Conservation (phyloP, 2,329 filamentous ascomycete genomes). For the Aspergillus terreus region DNA sequence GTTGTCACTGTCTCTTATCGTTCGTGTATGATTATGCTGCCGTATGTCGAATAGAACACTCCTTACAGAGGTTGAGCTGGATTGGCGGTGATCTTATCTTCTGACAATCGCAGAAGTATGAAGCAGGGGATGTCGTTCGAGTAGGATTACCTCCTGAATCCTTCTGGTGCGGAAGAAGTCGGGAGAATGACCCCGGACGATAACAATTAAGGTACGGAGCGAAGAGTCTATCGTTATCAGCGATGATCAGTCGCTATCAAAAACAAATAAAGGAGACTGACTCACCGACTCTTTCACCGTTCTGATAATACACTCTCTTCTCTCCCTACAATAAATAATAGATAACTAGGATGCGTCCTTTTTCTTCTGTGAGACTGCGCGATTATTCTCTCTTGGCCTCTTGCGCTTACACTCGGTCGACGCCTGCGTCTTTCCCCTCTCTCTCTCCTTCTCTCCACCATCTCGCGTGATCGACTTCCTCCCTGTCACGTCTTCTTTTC, state of each 20-base stretch:
- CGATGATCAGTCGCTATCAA: neutral
- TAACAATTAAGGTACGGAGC: neutral
- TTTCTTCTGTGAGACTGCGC: neutral
- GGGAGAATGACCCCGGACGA: neutral
- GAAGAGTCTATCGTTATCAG: neutral
- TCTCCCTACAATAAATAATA: neutral
- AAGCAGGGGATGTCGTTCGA: no score
- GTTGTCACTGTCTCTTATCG: neutral
- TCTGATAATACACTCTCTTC: no score
- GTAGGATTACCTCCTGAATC: no score
- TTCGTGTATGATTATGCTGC: no score
- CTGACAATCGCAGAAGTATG: no score
- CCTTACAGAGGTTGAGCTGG: neutral
- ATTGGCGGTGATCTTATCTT: no score
- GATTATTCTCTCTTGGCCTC: neutral
- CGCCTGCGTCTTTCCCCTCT: slow-evolving; percentile 1
- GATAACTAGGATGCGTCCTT: neutral
- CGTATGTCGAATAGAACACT: neutral
- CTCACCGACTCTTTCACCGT: neutral
- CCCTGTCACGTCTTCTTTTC: neutral
- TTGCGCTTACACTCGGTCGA: slow-evolving; percentile 13
- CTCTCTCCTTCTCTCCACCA: slow-evolving; percentile 1
- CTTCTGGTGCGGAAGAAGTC: neutral
- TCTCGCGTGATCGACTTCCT: slow-evolving; percentile 13
- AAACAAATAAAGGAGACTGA: neutral